These are phyloP conservation scores for Bonia amplexicaulis DNA, from an alignment of 176 grass and related monocot species.

Conservation along the genomic window DNA sequence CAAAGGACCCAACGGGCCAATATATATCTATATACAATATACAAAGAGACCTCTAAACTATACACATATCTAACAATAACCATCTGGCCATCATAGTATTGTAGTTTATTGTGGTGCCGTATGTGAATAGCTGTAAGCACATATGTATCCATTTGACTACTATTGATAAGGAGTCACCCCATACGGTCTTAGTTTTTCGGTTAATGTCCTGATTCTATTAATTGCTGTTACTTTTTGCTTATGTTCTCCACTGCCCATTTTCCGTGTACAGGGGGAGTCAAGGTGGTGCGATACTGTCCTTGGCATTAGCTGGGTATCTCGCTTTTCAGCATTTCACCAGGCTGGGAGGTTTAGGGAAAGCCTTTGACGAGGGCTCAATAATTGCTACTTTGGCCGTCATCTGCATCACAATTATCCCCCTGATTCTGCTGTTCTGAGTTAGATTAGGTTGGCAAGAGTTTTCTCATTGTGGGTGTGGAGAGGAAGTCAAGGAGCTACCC, in stretches of 20 bases:
- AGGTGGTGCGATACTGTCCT: conserved; percentile 62
- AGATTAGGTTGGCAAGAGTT: background rate
- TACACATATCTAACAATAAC: background rate
- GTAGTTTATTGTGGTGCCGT: background rate
- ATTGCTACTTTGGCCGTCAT: conserved; percentile 77
- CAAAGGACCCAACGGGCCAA: too few species aligned
- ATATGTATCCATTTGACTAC: background rate
- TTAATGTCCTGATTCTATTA: background rate
- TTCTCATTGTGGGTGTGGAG: background rate
- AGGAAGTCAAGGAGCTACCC: background rate
- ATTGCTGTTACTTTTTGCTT: background rate
- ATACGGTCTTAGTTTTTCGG: background rate
- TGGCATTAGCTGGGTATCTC: conserved; percentile 65
- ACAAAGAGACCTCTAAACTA: too few species aligned
- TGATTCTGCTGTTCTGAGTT: conserved; percentile 61
- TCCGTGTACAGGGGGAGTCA: conserved; percentile 59
- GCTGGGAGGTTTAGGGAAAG: conserved; percentile 52
- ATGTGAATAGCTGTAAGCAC: background rate
- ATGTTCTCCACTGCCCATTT: background rate
- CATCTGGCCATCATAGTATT: background rate
- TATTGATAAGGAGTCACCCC: background rate
- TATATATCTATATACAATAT: too few species aligned
- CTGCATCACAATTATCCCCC: conserved; percentile 34
- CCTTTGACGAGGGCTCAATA: conserved; percentile 65
- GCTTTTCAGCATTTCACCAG: conserved; percentile 90